Evolutionary conservation across 129 eudicot species (phyloP).

Genomic region (Flaveria ramosissima): DNA sequence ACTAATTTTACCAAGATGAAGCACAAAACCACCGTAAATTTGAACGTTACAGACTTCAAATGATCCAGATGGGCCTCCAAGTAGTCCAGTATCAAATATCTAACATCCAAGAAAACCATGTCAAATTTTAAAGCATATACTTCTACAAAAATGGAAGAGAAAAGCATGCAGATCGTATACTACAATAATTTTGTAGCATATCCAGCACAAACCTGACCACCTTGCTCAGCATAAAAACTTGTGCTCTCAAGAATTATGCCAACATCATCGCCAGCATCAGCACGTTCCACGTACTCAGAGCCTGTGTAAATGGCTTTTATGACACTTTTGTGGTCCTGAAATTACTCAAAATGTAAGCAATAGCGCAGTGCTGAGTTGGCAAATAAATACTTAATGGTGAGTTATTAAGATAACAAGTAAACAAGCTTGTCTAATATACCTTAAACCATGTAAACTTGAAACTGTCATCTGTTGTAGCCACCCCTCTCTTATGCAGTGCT

Average conservation of each 20-base stretch:
- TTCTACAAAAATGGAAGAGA: not conserved
- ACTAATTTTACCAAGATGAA: constrained; percentile 76
- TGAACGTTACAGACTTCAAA: constrained; percentile 84
- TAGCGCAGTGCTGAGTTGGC: constrained; percentile 5
- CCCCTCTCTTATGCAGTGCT: constrained; percentile 67
- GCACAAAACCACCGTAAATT: constrained; percentile 73
- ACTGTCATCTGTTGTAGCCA: constrained; percentile 68
- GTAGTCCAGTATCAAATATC: constrained; percentile 87
- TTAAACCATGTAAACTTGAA: constrained; percentile 79
- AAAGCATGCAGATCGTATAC: not conserved
- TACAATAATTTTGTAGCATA: constrained; percentile 6
- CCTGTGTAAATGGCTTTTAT: constrained; percentile 93
- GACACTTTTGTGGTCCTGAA: constrained; percentile 79
- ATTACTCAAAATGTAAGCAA: constrained; percentile 13
- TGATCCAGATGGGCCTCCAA: constrained; percentile 69
- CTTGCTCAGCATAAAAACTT: constrained; percentile 98
- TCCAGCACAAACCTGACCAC: constrained; percentile 91
- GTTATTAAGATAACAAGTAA: constrained; percentile 4
- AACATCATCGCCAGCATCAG: constrained; percentile 61
- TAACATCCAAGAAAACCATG: constrained; percentile 29
- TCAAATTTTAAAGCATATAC: constrained; percentile 9
- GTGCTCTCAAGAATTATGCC: constrained; percentile 85
- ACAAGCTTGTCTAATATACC: constrained; percentile 48
- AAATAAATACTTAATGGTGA: not conserved
- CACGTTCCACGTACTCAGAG: constrained; percentile 69